Percentiles rank a stretch among this genome's conserved stretches.
These are phyloP conservation scores for Macrophomina phaseolina DNA, from an alignment of 2,329 filamentous ascomycete genomes.

Conservation along the genomic window DNA sequence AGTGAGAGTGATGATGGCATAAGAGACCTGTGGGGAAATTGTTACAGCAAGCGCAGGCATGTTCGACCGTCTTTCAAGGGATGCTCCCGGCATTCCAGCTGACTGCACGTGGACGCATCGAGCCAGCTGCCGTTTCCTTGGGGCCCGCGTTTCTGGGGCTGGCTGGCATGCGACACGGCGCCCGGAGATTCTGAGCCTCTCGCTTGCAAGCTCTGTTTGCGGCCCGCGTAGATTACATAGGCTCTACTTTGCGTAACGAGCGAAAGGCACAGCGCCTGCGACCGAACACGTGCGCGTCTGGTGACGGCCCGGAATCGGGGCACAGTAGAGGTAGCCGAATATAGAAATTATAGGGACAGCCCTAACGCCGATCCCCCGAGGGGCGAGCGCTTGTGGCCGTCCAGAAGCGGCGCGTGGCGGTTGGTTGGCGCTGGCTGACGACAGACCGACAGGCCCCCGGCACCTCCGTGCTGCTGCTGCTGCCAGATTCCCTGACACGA, in stretches of 20 bases:
- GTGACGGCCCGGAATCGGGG: not conserved
- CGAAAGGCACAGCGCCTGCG: not conserved
- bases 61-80: not conserved
- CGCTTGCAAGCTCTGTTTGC: not conserved
- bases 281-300: not conserved
- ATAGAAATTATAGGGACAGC: conserved; percentile 22
- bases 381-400: not conserved
- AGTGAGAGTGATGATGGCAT: not conserved
- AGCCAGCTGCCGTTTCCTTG: not conserved
- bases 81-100: not conserved
- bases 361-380: conserved; percentile 25
- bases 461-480: not conserved
- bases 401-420: conserved; percentile 13
- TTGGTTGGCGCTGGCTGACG: conserved; percentile 6
- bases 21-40: no score
- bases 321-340: conserved; percentile 5
- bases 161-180: conserved; percentile 8
- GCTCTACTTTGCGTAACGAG: conserved; percentile 1
- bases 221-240: not conserved
- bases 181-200: not conserved
- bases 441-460: conserved; percentile 16
- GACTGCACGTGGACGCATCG: conserved; percentile 5
- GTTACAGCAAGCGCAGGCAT: no score
- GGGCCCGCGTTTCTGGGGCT: not conserved
- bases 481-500: conserved; percentile 18